Evolutionary conservation across 768 basidiomycete genomes (phyloP).

Genomic region (Lyophyllum decastes): DNA sequence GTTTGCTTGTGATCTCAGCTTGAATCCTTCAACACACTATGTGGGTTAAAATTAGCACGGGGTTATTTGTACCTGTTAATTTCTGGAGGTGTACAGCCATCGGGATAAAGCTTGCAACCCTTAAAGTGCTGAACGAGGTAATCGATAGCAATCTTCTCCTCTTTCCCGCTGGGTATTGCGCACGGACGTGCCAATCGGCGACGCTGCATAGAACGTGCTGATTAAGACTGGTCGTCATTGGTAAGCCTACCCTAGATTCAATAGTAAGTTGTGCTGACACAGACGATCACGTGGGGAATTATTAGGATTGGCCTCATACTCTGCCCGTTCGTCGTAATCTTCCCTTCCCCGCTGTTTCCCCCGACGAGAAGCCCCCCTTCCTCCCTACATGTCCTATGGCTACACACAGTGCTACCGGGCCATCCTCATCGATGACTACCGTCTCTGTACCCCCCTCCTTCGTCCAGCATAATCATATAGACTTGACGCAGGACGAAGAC

Average conservation of each 20-base stretch:
- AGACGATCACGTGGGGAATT: constrained; percentile 17
- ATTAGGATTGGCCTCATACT: background rate
- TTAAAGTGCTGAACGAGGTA: background rate
- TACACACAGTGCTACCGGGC: constrained; percentile 3
- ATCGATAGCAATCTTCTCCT: too few species aligned
- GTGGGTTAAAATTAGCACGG: background rate
- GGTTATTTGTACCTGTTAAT: background rate
- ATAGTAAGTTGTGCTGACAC: constrained; percentile 16
- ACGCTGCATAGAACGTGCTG: background rate
- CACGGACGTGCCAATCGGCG: background rate
- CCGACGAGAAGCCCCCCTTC: constrained; percentile 3
- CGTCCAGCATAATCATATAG: constrained; percentile 40
- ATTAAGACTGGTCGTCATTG: background rate
- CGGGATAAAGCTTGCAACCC: background rate
- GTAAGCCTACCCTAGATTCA: background rate
- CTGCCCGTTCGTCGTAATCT: constrained; percentile 7
- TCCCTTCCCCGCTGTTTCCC: background rate
- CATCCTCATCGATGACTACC: constrained; percentile 4
- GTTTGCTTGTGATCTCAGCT: background rate
- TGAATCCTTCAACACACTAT: too few species aligned
- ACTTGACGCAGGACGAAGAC: constrained; percentile 73
- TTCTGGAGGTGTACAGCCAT: background rate
- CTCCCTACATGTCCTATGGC: constrained; percentile 4
- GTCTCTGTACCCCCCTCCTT: constrained; percentile 3
- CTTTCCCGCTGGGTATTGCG: too few species aligned